Percentiles rank a stretch among this genome's conserved stretches.
Evolutionary conservation across 331 rosid genomes (phyloP).

Genomic region (Pyracantha coccinea): DNA sequence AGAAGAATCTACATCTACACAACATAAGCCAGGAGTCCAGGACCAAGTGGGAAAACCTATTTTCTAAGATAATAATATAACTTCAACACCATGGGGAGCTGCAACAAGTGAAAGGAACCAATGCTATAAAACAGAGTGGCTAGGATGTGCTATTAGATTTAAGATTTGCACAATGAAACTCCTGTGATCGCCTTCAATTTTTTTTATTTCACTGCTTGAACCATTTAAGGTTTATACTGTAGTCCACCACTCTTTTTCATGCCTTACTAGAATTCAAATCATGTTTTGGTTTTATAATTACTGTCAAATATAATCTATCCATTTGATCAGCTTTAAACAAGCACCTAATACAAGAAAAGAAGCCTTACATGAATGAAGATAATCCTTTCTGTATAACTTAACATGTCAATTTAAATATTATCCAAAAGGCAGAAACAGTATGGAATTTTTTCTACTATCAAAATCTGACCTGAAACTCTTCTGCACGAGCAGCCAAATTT

Average conservation of each 20-base stretch:
- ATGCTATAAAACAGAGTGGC: no score
- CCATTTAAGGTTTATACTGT: no score
- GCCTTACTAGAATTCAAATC: not conserved
- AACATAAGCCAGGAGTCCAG: no score
- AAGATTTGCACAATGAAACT: no score
- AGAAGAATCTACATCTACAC: no score
- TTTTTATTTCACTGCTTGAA: no score
- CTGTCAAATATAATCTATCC: not conserved
- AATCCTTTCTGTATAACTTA: not conserved
- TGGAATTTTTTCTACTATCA: not conserved
- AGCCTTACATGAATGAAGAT: not conserved
- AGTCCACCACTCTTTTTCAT: not conserved
- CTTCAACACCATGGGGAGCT: no score
- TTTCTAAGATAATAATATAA: no score
- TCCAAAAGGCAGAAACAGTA: not conserved
- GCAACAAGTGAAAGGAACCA: no score
- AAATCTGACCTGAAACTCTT: constrained; percentile 45
- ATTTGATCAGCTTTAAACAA: not conserved
- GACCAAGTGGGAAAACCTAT: no score
- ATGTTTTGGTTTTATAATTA: not conserved
- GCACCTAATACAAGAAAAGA: not conserved
- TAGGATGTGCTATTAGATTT: no score
- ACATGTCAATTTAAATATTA: not conserved
- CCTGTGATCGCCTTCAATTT: no score
- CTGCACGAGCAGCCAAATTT: constrained; percentile 27